Conservation (phyloP, 202 grass and related monocot species). For the Setaria italica region DNA sequence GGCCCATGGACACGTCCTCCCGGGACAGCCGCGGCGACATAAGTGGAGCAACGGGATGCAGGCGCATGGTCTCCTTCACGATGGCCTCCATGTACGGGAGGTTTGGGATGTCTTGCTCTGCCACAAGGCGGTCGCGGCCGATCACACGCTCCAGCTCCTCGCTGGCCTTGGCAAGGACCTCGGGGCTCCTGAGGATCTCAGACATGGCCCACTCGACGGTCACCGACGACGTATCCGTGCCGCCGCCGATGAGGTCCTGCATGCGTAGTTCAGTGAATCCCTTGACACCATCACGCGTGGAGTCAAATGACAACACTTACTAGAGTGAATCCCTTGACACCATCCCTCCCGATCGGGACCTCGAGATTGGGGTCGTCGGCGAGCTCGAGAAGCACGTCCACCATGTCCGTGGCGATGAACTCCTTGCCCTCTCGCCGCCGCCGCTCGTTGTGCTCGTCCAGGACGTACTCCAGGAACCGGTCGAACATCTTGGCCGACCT, state of each 20-base stretch:
- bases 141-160: constrained; percentile 6
- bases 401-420: constrained; percentile 11
- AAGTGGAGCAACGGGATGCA: not conserved
- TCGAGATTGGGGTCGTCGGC: constrained; percentile 2
- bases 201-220: constrained; percentile 29
- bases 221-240: not conserved
- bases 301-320: not conserved
- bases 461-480: not conserved
- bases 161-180: not conserved
- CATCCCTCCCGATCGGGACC: not conserved
- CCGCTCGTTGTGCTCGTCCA: constrained; percentile 14
- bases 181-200: not conserved
- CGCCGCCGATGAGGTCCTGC: not conserved
- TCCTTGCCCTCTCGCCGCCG: not conserved
- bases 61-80: constrained; percentile 28
- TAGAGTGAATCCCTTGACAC: not conserved
- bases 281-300: not conserved
- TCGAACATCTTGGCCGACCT: not conserved
- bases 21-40: constrained; percentile 7
- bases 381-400: constrained; percentile 6
- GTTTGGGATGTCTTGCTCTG: not conserved
- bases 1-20: not conserved
- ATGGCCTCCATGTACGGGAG: constrained; percentile 5
- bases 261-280: not conserved
- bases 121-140: not conserved